Percentiles rank a stretch among this genome's conserved stretches.
Evolutionary conservation across 768 basidiomycete species (phyloP).

Genomic region (Tulasnella sp.): DNA sequence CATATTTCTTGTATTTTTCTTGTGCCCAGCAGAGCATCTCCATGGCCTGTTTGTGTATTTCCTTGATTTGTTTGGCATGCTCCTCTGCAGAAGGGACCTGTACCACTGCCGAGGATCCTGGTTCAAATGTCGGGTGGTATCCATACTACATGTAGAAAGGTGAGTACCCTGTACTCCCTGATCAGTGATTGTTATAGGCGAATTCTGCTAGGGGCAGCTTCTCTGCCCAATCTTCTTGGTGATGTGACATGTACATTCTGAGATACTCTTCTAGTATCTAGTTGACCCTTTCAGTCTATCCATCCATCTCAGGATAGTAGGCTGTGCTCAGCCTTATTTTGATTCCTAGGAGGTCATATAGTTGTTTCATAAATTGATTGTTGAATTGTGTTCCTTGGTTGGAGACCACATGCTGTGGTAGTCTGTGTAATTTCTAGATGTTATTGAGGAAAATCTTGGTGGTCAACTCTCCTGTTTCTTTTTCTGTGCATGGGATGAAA

Average conservation of each 20-base stretch:
- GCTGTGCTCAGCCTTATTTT: conserved; percentile 29
- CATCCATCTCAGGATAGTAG: conserved; percentile 36
- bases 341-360: conserved; percentile 21
- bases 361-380: neutral
- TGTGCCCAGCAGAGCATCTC: neutral
- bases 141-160: conserved; percentile 31
- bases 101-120: neutral
- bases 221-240: conserved; percentile 35
- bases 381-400: conserved; percentile 12
- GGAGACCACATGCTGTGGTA: neutral
- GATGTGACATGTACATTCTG: conserved; percentile 27
- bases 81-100: conserved; percentile 7
- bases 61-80: neutral
- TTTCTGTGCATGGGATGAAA: conserved; percentile 31
- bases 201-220: conserved; percentile 34
- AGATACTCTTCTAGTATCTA: conserved; percentile 32
- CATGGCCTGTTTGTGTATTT: neutral
- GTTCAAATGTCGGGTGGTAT: conserved; percentile 20
- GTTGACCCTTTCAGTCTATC: conserved; percentile 27
- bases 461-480: conserved; percentile 25
- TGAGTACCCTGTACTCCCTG: conserved; percentile 27
- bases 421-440: conserved; percentile 24
- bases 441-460: conserved; percentile 31
- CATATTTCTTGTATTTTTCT: neutral
- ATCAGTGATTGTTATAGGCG: conserved; percentile 30